Conservation (phyloP, 192 early-diverging fungal species). For the Umbelopsis sp. region DNA sequence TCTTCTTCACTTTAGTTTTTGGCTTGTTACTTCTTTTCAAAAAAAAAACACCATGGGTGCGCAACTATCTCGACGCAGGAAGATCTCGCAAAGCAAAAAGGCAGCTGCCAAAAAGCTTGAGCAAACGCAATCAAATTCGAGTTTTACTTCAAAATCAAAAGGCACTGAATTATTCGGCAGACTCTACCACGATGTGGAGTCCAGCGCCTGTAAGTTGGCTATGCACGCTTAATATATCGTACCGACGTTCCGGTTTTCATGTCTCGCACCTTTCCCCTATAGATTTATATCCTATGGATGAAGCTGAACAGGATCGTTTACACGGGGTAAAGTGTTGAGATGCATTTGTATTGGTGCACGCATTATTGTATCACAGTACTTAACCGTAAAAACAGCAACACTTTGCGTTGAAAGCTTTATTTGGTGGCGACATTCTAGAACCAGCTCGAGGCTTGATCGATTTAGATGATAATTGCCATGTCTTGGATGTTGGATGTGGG, state of each 20-base stretch:
- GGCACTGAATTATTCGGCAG: not conserved
- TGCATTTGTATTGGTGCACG: conserved; percentile 12
- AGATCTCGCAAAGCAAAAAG: not conserved
- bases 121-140: not conserved
- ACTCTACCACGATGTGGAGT: conserved; percentile 17
- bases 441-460: conserved; percentile 1
- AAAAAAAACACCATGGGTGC: not conserved
- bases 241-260: not conserved
- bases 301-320: conserved; percentile 10
- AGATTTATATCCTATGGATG: conserved; percentile 15
- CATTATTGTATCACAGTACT: not conserved
- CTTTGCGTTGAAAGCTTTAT: conserved; percentile 3
- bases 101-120: not conserved
- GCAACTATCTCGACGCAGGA: not conserved
- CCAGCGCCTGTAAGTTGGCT: conserved; percentile 11
- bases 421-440: conserved; percentile 20
- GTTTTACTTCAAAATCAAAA: not conserved
- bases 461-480: conserved; percentile 12
- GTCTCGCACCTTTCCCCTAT: not conserved
- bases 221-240: not conserved
- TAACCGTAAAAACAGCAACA: not conserved
- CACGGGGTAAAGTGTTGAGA: not conserved
- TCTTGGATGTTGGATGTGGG: conserved; percentile 32
- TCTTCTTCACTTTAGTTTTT: not conserved
- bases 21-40: not conserved